Evolutionary conservation across 2,329 filamentous ascomycete genomes (phyloP).

Genomic region (Sarocladium strictum): DNA sequence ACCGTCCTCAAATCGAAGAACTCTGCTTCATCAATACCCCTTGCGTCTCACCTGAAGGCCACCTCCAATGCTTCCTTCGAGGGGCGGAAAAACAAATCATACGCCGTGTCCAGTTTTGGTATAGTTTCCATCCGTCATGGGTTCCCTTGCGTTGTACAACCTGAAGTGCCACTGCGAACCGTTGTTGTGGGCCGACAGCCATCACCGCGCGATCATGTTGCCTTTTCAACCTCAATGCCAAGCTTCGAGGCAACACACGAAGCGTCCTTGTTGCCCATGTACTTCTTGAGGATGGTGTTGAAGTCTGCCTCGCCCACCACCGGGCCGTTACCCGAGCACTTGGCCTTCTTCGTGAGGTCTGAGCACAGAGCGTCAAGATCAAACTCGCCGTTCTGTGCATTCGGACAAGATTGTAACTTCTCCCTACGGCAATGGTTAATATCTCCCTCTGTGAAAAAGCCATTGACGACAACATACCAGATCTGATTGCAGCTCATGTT

Average conservation of each 20-base stretch:
- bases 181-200: background rate
- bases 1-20: background rate
- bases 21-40: background rate
- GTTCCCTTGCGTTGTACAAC: slow-evolving; percentile 3
- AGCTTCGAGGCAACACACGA: background rate
- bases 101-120: slow-evolving; percentile 7
- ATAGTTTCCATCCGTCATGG: slow-evolving; percentile 1
- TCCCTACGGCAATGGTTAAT: slow-evolving; percentile 55
- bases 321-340: slow-evolving; percentile 85
- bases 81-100: background rate
- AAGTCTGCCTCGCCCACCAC: slow-evolving; percentile 88
- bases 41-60: background rate
- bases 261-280: slow-evolving; percentile 29
- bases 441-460: background rate
- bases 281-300: slow-evolving; percentile 67
- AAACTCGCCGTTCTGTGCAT: slow-evolving; percentile 84
- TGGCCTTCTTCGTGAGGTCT: slow-evolving; percentile 91
- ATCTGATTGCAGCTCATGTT: slow-evolving; percentile 85
- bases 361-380: slow-evolving; percentile 91
- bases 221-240: slow-evolving; percentile 6
- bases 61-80: background rate
- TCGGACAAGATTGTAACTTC: slow-evolving; percentile 78
- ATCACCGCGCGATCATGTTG: background rate
- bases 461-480: slow-evolving; percentile 57
- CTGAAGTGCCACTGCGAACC: background rate